Base-by-base conservation (phyloP, 768 basidiomycete genomes). In the Mycena metata region DNA sequence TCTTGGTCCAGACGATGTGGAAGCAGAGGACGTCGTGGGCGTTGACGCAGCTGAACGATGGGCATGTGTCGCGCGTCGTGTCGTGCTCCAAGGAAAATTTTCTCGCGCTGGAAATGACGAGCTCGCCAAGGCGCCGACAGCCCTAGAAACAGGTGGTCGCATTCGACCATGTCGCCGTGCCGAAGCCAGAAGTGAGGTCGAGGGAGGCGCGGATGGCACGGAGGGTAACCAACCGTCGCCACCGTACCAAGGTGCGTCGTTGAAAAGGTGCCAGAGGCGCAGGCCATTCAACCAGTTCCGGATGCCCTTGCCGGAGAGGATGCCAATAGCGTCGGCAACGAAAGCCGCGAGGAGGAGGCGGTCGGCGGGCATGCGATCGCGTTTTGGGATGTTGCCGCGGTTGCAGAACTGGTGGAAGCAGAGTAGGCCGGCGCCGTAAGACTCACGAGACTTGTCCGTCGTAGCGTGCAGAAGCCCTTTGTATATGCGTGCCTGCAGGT, bases 401-500 rank as follows among this genome's bases (percentile, higher is more conserved):
- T 67, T 58, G 39, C 65, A 70, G 54, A 56, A 65, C 55, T 65
- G 42, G 56, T 75, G 73, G 66, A 65, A 79, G 2, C 66, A 57
- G 3, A 73, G 65, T 0, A 78, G 70, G 19, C 78, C 78, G 0
- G 77, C 41, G 16, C 74, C 75, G 43, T 79, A 79, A 0, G 73
- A 67, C 12, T 47, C 60, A 6, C 30, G 30, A 3, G 30, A 30
- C 30, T 30, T 30, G 30, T 15, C 46, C 15, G 8, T 77, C 76
- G 13, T 43, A 39, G 2, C 46, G 36, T 0, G 51, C 62, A 60
- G 15, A 3, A 73, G 35, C 11, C 23, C 26, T 16, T 55, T 19
- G 46, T 30, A 51, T 6, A 55, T 33, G n/a, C n/a, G 8, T 5
- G 6, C 17, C 30, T 57, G 49, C 43, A 35, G 21, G 45, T 39